phyloP scores from a whole-genome alignment of 441 rosid species.

The Arabidopsis lyrata region DNA sequence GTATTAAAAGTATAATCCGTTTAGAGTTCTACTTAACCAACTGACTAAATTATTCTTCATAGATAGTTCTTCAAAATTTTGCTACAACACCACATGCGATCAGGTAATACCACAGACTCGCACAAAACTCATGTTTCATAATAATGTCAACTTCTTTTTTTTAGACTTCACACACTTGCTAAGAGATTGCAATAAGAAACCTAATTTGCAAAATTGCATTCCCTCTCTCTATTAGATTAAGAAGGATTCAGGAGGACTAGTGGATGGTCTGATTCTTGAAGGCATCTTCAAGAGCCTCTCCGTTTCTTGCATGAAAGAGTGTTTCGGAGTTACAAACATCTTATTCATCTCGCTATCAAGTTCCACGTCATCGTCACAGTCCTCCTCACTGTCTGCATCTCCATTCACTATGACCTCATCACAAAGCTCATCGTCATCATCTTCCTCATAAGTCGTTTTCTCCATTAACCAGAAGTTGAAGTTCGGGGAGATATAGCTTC shows the following conservation, averaged over 20 bases:
- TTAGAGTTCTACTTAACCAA: background rate
- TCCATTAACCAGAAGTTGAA: slow-evolving; percentile 76
- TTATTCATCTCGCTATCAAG: slow-evolving; percentile 56
- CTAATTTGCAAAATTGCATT: slow-evolving; percentile 16
- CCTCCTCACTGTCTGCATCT: slow-evolving; percentile 44
- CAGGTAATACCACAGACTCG: background rate
- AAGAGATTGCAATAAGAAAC: background rate
- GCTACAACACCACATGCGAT: background rate
- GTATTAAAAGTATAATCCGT: background rate
- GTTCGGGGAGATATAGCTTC: slow-evolving; percentile 61
- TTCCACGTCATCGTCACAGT: slow-evolving; percentile 38
- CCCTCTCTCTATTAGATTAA: background rate
- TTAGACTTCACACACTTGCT: background rate
- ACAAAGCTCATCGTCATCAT: slow-evolving; percentile 17
- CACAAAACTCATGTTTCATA: background rate
- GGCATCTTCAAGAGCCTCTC: slow-evolving; percentile 58
- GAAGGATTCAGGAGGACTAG: slow-evolving; percentile 52
- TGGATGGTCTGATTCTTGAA: slow-evolving; percentile 75
- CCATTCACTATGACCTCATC: slow-evolving; percentile 45
- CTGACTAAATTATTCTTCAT: background rate
- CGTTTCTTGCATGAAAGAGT: slow-evolving; percentile 45
- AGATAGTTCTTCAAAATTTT: background rate
- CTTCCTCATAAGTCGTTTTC: slow-evolving; percentile 49
- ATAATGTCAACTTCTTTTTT: background rate
- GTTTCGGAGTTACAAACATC: slow-evolving; percentile 76